Evolutionary conservation across 371 early-diverging fungal species (phyloP).

Genomic region (Batkoa obscura): DNA sequence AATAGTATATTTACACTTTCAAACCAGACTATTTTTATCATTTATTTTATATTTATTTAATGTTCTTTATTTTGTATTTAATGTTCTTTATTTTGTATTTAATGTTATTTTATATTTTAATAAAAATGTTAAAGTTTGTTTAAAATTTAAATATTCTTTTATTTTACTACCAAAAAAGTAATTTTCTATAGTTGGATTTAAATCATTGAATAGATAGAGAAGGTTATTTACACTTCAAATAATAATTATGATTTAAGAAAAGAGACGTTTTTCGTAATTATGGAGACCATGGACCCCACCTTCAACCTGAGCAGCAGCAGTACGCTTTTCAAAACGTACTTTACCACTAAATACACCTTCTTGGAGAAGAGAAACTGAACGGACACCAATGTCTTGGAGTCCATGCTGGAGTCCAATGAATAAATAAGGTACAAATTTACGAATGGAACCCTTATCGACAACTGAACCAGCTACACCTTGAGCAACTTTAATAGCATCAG

Average conservation of each 20-base stretch:
- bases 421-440: conserved; percentile 78
- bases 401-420: conserved; percentile 88
- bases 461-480: conserved; percentile 93
- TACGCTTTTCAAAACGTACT: conserved; percentile 85
- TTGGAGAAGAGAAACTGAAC: conserved; percentile 36
- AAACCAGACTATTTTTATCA: too few species aligned
- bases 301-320: conserved; percentile 86
- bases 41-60: too few species aligned
- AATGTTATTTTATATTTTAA: too few species aligned
- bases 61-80: too few species aligned
- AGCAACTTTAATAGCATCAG: conserved; percentile 92
- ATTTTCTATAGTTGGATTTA: too few species aligned
- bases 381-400: conserved; percentile 88
- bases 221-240: too few species aligned
- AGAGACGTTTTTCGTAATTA: conserved; percentile 18
- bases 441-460: conserved; percentile 87
- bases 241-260: conserved; percentile 3
- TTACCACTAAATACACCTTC: conserved; percentile 38
- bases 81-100: too few species aligned
- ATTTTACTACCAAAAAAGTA: too few species aligned
- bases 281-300: conserved; percentile 90
- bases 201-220: too few species aligned
- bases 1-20: too few species aligned
- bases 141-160: too few species aligned
- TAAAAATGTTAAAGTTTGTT: too few species aligned